Conservation (phyloP, 2,329 filamentous ascomycete genomes). For the Juglanconis sp. region DNA sequence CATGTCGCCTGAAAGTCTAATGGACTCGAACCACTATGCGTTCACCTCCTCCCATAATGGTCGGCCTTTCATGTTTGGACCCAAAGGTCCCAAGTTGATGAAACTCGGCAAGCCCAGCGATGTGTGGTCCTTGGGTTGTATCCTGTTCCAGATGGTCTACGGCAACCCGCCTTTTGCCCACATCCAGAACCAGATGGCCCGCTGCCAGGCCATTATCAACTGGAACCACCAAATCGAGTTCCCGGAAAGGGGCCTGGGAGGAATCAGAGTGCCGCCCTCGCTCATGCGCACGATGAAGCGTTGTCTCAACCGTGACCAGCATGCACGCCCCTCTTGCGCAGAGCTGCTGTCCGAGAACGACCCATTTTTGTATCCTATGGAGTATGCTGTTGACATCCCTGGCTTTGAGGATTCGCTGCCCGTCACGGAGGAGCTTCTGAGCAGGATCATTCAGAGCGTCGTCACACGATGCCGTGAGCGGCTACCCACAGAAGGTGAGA, state of each 20-base stretch:
- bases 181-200: slow-evolving; percentile 80
- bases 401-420: slow-evolving; percentile 49
- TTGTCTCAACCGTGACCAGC: slow-evolving; percentile 61
- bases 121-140: slow-evolving; percentile 94
- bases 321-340: slow-evolving; percentile 60
- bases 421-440: slow-evolving; percentile 60
- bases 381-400: slow-evolving; percentile 37
- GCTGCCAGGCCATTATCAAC: slow-evolving; percentile 84
- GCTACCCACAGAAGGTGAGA: slow-evolving; percentile 57
- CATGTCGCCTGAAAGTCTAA: slow-evolving; percentile 93
- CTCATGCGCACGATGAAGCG: slow-evolving; percentile 60
- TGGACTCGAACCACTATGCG: slow-evolving; percentile 68
- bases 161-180: slow-evolving; percentile 94
- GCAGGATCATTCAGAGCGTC: slow-evolving; percentile 61
- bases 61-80: slow-evolving; percentile 28
- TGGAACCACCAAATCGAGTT: slow-evolving; percentile 72
- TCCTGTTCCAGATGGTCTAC: slow-evolving; percentile 97
- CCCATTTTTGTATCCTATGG: slow-evolving; percentile 61
- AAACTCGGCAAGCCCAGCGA: slow-evolving; percentile 95
- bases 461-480: slow-evolving; percentile 56
- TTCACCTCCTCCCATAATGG: slow-evolving; percentile 38
- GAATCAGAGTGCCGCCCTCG: slow-evolving; percentile 54
- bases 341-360: slow-evolving; percentile 59
- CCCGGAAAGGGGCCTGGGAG: slow-evolving; percentile 66
- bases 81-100: slow-evolving; percentile 68